Conservation (phyloP, 495 filamentous ascomycete genomes). For the Penicillium samsonianum region DNA sequence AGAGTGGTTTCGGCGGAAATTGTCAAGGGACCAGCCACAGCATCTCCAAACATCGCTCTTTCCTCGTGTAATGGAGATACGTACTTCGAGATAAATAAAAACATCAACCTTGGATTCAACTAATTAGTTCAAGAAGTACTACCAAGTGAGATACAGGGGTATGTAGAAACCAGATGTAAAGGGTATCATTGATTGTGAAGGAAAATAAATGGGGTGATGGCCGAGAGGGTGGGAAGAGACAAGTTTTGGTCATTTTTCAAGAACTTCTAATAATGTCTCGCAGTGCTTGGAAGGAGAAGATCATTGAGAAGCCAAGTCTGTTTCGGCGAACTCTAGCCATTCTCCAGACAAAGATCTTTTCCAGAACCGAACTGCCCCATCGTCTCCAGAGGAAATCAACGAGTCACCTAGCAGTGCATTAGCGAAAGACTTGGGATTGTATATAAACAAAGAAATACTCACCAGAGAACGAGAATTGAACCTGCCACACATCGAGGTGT, state of each 20-base stretch:
- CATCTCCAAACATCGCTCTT: conserved; percentile 6
- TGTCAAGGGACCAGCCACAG: conserved; percentile 6
- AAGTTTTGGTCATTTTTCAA: neutral
- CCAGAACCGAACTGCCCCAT: conserved; percentile 54
- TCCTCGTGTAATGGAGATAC: neutral
- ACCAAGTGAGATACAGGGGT: neutral
- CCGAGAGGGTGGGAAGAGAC: neutral
- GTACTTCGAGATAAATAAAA: neutral
- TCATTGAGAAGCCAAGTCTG: conserved; percentile 43
- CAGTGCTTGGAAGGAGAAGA: neutral
- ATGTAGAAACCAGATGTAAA: conserved; percentile 9
- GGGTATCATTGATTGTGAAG: conserved; percentile 30
- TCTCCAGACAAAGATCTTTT: conserved; percentile 49
- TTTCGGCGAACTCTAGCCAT: conserved; percentile 55
- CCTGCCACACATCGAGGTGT: conserved; percentile 53
- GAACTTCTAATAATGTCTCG: neutral
- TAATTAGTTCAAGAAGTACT: neutral
- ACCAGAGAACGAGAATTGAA: conserved; percentile 52
- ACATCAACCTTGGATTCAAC: neutral
- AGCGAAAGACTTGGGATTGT: neutral
- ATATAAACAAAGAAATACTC: conserved; percentile 13
- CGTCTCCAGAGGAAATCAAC: conserved; percentile 52
- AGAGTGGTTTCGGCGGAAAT: neutral
- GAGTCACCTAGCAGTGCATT: conserved; percentile 41
- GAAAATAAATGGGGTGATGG: neutral